A percentile compares a stretch with the other conserved stretches of the same genome.
phyloP scores from a whole-genome alignment of 2,329 filamentous ascomycete genomes.

The Eurotiales sp. region DNA sequence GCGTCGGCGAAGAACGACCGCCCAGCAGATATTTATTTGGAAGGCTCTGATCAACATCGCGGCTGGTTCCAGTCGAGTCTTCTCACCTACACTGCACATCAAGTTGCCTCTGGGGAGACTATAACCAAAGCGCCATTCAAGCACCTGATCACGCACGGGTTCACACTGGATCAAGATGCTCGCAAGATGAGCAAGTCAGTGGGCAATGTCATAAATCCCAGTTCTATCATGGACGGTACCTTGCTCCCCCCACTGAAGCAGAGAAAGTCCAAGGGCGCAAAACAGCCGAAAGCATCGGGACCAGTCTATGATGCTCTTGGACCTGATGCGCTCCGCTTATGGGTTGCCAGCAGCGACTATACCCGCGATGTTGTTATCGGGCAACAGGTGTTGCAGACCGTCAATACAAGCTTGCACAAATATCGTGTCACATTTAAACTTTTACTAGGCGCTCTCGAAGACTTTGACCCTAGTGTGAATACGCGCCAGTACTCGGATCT shows the following conservation, averaged over 20 bases:
- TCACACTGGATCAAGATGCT: constrained; percentile 83
- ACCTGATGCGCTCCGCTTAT: constrained; percentile 80
- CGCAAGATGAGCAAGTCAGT: constrained; percentile 99
- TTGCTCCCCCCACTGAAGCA: constrained; percentile 67
- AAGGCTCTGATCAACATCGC: constrained; percentile 92
- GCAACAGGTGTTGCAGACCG: constrained; percentile 68
- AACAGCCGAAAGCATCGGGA: constrained; percentile 31
- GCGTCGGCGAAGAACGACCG: constrained; percentile 28
- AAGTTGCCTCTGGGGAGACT: constrained; percentile 32
- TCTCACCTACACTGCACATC: constrained; percentile 72
- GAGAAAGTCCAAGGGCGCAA: constrained; percentile 55
- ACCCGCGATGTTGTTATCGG: constrained; percentile 83
- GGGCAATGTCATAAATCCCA: constrained; percentile 79
- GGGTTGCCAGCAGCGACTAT: constrained; percentile 90
- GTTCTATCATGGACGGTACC: constrained; percentile 79
- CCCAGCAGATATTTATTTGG: constrained; percentile 79
- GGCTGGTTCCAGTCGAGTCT: constrained; percentile 98
- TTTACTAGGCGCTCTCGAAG: constrained; percentile 70
- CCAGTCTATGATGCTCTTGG: constrained; percentile 67
- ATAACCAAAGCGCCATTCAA: constrained; percentile 67
- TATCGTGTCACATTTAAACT: constrained; percentile 89
- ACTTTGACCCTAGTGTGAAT: constrained; percentile 44
- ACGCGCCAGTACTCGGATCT: constrained; percentile 45
- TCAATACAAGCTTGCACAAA: constrained; percentile 75
- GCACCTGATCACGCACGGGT: constrained; percentile 90